Evolutionary conservation across 768 basidiomycete genomes (phyloP).

Genomic region (Xerocomellus chrysenteron): DNA sequence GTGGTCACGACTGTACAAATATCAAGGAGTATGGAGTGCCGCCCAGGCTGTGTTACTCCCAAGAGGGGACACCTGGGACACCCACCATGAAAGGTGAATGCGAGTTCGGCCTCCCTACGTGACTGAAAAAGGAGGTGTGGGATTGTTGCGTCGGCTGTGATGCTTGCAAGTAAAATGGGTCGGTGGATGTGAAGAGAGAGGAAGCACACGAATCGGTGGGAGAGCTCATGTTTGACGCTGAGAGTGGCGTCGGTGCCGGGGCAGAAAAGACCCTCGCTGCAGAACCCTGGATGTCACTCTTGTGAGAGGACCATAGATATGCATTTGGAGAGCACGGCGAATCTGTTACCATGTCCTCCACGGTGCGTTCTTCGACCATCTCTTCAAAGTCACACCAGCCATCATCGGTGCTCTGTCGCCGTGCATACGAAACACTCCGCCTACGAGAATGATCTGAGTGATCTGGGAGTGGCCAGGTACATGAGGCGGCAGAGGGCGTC

Average conservation of each 20-base stretch:
- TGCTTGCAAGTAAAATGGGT: conserved; percentile 50
- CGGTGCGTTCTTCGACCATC: conserved; percentile 45
- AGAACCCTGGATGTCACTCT: conserved; percentile 12
- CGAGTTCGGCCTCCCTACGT: conserved; percentile 36
- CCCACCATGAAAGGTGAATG: conserved; percentile 40
- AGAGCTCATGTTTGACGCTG: conserved; percentile 12
- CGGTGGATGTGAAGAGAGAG: conserved; percentile 44
- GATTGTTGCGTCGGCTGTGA: conserved; percentile 38
- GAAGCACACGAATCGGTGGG: conserved; percentile 24
- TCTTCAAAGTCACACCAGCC: conserved; percentile 35
- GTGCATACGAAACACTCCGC: conserved; percentile 29
- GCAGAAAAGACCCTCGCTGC: conserved; percentile 24
- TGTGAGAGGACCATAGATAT: conserved; percentile 26
- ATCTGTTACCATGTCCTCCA: conserved; percentile 45
- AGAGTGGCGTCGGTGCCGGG: conserved; percentile 15
- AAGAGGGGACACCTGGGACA: conserved; percentile 20
- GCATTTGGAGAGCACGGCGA: conserved; percentile 28
- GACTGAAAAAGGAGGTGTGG: conserved; percentile 35
- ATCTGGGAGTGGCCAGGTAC: conserved; percentile 31
- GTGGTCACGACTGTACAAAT: conserved; percentile 14
- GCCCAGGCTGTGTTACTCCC: conserved; percentile 12
- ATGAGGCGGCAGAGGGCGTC: conserved; percentile 32
- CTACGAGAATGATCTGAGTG: conserved; percentile 25
- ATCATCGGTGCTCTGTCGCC: conserved; percentile 27
- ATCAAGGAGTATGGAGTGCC: conserved; percentile 3